Percentiles rank a stretch among this genome's conserved stretches.
These are phyloP conservation scores for Amanita rimosa DNA, from an alignment of 768 basidiomycete species.

Conservation along the genomic window DNA sequence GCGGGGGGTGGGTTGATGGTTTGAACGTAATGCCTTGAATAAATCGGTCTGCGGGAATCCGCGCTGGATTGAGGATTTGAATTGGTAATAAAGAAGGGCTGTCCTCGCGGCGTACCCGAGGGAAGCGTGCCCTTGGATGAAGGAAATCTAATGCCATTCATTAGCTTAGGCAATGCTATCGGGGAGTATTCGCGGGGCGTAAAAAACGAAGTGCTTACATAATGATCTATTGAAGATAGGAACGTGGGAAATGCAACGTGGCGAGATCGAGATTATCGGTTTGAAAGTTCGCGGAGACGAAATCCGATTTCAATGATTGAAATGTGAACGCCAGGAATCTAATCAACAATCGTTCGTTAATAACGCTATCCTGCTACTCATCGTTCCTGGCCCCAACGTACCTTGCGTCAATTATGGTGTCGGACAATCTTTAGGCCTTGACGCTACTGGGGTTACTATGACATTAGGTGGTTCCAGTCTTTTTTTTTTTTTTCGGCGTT, in stretches of 20 bases:
- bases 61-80: too few species aligned
- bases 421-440: background rate
- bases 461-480: background rate
- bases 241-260: background rate
- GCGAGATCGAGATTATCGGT: background rate
- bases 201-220: background rate
- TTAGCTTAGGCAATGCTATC: too few species aligned
- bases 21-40: too few species aligned
- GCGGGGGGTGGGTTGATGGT: too few species aligned
- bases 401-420: background rate
- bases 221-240: background rate
- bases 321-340: background rate
- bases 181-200: background rate
- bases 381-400: background rate
- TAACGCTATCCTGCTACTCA: too few species aligned
- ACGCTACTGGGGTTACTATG: background rate
- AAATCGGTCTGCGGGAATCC: too few species aligned
- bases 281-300: background rate
- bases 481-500: background rate
- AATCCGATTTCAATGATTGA: background rate
- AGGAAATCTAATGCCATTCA: background rate
- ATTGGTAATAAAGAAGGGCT: background rate
- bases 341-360: background rate
- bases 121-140: background rate
- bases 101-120: background rate